phyloP scores from a whole-genome alignment of 2,329 filamentous ascomycete species.

The Helotiales sp. region DNA sequence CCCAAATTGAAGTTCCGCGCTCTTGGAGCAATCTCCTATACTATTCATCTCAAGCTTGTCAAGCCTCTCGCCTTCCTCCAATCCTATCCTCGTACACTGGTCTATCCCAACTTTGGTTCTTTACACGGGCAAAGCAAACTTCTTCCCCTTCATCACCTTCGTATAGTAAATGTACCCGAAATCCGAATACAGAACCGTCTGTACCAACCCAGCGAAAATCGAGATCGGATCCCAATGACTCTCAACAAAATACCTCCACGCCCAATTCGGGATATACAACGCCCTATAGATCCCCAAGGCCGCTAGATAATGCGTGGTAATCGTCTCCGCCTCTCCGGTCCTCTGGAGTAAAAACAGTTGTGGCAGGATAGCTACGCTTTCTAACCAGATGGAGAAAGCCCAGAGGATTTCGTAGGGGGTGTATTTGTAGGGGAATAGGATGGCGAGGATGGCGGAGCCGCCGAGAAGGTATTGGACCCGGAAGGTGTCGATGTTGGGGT shows the following conservation, averaged over 20 bases:
- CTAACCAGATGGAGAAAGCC: conserved; percentile 98
- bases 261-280: conserved; percentile 98
- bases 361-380: conserved; percentile 92
- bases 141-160: conserved; percentile 87
- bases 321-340: conserved; percentile 98
- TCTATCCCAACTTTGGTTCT: background rate
- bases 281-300: conserved; percentile 89
- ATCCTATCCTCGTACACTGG: background rate
- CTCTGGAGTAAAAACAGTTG: conserved; percentile 98
- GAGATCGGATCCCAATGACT: conserved; percentile 83
- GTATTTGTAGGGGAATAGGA: conserved; percentile 86
- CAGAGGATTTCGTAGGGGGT: conserved; percentile 83
- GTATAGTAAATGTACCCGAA: conserved; percentile 99
- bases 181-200: conserved; percentile 95
- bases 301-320: conserved; percentile 97
- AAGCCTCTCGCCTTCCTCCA: background rate
- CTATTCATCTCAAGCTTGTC: background rate
- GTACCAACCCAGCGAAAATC: conserved; percentile 83
- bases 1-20: conserved; percentile 1
- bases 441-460: conserved; percentile 73
- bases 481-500: conserved; percentile 96
- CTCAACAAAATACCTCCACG: conserved; percentile 84
- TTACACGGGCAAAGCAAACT: conserved; percentile 83
- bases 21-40: conserved; percentile 3
- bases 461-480: conserved; percentile 91